Evolutionary conservation across 371 early-diverging fungal genomes (phyloP).

Genomic region (Rhizomucor pusillus): DNA sequence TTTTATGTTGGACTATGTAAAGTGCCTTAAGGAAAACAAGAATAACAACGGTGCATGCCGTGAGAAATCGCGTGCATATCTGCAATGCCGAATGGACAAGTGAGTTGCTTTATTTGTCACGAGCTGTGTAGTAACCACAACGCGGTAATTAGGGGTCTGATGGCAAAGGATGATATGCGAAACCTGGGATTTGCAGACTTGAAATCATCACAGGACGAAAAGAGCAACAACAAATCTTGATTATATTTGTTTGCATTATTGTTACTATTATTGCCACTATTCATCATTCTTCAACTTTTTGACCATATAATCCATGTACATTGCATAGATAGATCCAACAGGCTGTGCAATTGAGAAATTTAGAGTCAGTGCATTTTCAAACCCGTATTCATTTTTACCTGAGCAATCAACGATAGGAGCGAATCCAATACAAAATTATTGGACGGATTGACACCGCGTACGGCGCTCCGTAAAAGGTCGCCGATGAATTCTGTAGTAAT

Average conservation of each 20-base stretch:
- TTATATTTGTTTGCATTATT: too few species aligned
- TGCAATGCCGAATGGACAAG: conserved; percentile 86
- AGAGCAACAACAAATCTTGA: too few species aligned
- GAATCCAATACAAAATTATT: conserved; percentile 43
- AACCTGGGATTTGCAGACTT: conserved; percentile 68
- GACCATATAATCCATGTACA: conserved; percentile 45
- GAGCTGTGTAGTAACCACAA: too few species aligned
- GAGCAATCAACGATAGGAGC: conserved; percentile 33
- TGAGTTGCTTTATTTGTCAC: conserved; percentile 25
- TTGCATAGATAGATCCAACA: conserved; percentile 39
- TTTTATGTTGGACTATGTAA: conserved; percentile 70
- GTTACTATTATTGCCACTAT: too few species aligned
- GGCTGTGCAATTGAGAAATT: conserved; percentile 22
- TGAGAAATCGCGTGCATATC: conserved; percentile 65
- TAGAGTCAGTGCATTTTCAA: background rate
- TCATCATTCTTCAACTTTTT: conserved; percentile 2
- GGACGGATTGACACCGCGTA: conserved; percentile 45
- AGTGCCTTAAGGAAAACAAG: conserved; percentile 69
- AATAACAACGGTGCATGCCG: conserved; percentile 68
- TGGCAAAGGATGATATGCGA: conserved; percentile 67
- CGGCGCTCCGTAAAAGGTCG: conserved; percentile 45
- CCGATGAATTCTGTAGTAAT: conserved; percentile 53
- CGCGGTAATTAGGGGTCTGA: conserved; percentile 45
- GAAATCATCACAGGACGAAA: background rate
- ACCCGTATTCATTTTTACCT: conserved; percentile 19